Evolutionary conservation across 2,329 filamentous ascomycete genomes (phyloP).

Genomic region (Penicillium sp.): DNA sequence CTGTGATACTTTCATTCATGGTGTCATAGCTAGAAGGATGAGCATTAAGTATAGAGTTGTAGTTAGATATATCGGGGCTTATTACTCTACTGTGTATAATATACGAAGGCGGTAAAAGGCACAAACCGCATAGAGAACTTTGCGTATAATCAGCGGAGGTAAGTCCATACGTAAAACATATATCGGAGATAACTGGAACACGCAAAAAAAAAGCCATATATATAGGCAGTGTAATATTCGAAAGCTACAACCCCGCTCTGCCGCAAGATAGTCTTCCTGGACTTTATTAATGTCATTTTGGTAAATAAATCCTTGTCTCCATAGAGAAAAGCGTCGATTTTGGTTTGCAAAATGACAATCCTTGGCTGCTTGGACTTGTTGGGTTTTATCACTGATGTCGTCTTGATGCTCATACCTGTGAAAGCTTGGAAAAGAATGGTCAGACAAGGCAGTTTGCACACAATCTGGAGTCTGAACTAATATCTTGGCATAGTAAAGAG

Average conservation of each 20-base stretch:
- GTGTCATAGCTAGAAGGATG: too few species aligned
- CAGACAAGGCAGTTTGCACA: background rate
- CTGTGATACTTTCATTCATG: too few species aligned
- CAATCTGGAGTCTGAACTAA: constrained; percentile 15
- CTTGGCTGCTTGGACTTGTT: constrained; percentile 16
- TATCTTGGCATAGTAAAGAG: constrained; percentile 44
- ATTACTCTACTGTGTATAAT: too few species aligned
- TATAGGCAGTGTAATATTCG: too few species aligned
- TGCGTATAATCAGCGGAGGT: too few species aligned
- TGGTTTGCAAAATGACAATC: constrained; percentile 28
- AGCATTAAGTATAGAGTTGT: too few species aligned
- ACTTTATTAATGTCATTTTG: constrained; percentile 42
- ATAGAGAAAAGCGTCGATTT: constrained; percentile 32
- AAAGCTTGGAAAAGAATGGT: background rate
- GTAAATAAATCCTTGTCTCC: constrained; percentile 42
- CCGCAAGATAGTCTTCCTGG: constrained; percentile 26
- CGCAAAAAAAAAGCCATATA: background rate
- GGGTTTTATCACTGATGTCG: constrained; percentile 11
- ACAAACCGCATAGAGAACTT: too few species aligned
- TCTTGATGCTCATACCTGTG: constrained; percentile 18
- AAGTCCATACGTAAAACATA: too few species aligned
- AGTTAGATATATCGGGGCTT: too few species aligned
- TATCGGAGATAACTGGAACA: background rate
- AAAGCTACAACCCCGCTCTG: background rate
- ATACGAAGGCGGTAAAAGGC: too few species aligned